Percentiles rank a stretch among this genome's conserved stretches.
Evolutionary conservation across 805 yeast species (phyloP).

Genomic region (Maudiozyma saulgeensis): DNA sequence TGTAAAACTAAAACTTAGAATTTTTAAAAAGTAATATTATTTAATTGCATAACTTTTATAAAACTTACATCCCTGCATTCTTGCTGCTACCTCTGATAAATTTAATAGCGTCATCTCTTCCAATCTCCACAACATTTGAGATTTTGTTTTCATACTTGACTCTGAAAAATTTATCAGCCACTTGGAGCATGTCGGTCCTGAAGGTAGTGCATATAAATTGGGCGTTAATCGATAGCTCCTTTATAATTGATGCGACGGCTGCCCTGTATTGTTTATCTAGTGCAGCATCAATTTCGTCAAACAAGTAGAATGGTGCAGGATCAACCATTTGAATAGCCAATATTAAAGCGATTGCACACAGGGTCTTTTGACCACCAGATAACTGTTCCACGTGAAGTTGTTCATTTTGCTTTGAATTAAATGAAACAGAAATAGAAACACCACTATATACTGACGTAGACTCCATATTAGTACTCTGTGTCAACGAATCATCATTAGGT

Average conservation of each 20-base stretch:
- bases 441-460: conserved; percentile 49
- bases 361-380: conserved; percentile 93
- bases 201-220: conserved; percentile 96
- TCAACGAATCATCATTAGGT: conserved; percentile 17
- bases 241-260: conserved; percentile 71
- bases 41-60: background rate
- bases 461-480: conserved; percentile 8
- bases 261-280: conserved; percentile 85
- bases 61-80: conserved; percentile 2
- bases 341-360: conserved; percentile 92
- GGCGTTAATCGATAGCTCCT: conserved; percentile 53
- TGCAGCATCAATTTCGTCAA: conserved; percentile 96
- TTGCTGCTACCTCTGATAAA: conserved; percentile 58
- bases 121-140: conserved; percentile 65
- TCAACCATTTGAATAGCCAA: conserved; percentile 91
- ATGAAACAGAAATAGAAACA: conserved; percentile 78
- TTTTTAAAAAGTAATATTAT: background rate
- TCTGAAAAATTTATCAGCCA: conserved; percentile 80
- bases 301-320: conserved; percentile 93
- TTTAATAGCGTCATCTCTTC: conserved; percentile 63
- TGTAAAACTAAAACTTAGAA: background rate
- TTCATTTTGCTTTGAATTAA: conserved; percentile 77
- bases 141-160: conserved; percentile 77
- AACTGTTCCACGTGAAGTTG: conserved; percentile 83
- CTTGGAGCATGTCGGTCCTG: conserved; percentile 83